Evolutionary conservation across 495 filamentous ascomycete species (phyloP).

Genomic region (Astrocystis sublimbata): DNA sequence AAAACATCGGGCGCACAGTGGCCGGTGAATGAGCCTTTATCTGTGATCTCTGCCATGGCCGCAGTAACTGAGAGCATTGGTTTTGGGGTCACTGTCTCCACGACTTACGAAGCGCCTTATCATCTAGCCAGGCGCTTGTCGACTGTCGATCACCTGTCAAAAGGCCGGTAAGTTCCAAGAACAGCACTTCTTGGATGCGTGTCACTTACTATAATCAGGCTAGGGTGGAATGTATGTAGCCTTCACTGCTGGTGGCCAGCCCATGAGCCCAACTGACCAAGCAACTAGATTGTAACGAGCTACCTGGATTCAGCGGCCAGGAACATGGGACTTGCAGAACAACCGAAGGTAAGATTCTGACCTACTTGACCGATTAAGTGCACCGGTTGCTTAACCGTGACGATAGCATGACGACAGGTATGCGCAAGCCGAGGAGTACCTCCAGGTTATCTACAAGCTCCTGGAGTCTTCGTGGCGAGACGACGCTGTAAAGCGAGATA

Average conservation of each 20-base stretch:
- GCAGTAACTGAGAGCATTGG: slow-evolving; percentile 61
- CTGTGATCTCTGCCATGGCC: slow-evolving; percentile 50
- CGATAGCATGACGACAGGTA: slow-evolving; percentile 67
- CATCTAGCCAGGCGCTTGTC: slow-evolving; percentile 65
- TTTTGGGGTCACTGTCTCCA: slow-evolving; percentile 64
- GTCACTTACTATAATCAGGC: slow-evolving; percentile 23
- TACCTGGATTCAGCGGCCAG: slow-evolving; percentile 67
- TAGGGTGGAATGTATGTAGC: slow-evolving; percentile 59
- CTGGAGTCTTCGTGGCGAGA: slow-evolving; percentile 69
- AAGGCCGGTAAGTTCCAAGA: slow-evolving; percentile 50
- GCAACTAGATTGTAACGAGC: slow-evolving; percentile 58
- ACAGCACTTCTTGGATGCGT: background rate
- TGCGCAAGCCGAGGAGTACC: slow-evolving; percentile 65
- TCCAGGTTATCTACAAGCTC: slow-evolving; percentile 69
- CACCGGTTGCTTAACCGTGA: slow-evolving; percentile 1
- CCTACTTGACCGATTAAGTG: slow-evolving; percentile 3
- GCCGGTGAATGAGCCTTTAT: slow-evolving; percentile 59
- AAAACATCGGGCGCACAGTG: slow-evolving; percentile 64
- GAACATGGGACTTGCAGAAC: slow-evolving; percentile 58
- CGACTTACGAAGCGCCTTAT: slow-evolving; percentile 70
- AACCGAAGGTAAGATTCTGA: slow-evolving; percentile 38
- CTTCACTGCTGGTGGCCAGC: background rate
- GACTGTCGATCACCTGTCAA: slow-evolving; percentile 67
- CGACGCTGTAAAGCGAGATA: slow-evolving; percentile 63
- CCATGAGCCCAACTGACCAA: slow-evolving; percentile 17